Conservation (phyloP, 768 basidiomycete genomes). For the Lentinus brumalis region DNA sequence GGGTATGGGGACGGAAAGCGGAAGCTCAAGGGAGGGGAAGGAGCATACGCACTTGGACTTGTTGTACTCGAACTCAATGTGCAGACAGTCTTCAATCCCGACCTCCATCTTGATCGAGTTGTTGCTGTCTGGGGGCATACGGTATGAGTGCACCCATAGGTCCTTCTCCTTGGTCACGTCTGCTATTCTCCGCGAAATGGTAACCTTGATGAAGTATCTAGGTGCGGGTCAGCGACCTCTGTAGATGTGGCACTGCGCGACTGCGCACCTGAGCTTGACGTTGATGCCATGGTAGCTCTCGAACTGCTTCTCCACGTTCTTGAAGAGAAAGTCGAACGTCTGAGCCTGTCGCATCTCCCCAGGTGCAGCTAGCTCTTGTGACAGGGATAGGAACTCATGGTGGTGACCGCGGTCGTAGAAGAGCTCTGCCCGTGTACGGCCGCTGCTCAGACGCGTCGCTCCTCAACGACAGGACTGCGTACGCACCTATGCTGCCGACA, state of each 20-base stretch:
- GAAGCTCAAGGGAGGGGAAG: too few relatives aligned
- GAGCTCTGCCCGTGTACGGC: not conserved
- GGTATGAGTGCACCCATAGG: constrained; percentile 96
- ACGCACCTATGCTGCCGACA: constrained; percentile 89
- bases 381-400: constrained; percentile 94
- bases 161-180: constrained; percentile 94
- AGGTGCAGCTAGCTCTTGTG: constrained; percentile 93
- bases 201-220: constrained; percentile 92
- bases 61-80: constrained; percentile 99
- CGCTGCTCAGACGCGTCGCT: not conserved
- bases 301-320: constrained; percentile 90
- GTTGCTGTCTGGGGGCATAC: constrained; percentile 98
- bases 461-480: not conserved
- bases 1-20: too few relatives aligned
- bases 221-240: too few relatives aligned
- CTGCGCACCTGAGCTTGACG: constrained; percentile 86
- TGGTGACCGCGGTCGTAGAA: constrained; percentile 94
- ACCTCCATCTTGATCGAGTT: constrained; percentile 99
- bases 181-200: constrained; percentile 88
- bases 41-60: constrained; percentile 83
- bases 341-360: constrained; percentile 88
- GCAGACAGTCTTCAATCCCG: constrained; percentile 97
- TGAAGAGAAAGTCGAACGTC: too few relatives aligned
- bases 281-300: constrained; percentile 99
- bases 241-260: not conserved